These are phyloP conservation scores for Cladosporium austrohemisphaericum DNA, from an alignment of 2,329 filamentous ascomycete genomes.

Conservation along the genomic window DNA sequence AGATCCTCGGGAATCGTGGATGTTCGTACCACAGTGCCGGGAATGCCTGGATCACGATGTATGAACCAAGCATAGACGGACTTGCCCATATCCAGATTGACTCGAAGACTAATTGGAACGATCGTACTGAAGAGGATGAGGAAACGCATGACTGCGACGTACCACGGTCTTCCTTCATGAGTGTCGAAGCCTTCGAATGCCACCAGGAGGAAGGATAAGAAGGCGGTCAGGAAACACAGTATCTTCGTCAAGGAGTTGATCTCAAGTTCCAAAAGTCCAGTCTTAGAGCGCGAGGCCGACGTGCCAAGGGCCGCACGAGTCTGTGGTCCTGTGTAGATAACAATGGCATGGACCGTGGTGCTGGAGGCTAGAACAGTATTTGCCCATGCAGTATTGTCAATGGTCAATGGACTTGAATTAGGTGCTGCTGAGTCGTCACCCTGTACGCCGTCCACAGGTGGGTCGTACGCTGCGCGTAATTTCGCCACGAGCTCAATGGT, in stretches of 20 bases:
- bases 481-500: conserved; percentile 70
- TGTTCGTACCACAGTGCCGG: conserved; percentile 87
- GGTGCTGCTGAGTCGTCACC: neutral
- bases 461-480: conserved; percentile 46
- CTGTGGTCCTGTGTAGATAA: conserved; percentile 91
- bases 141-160: conserved; percentile 97
- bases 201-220: conserved; percentile 82
- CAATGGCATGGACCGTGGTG: conserved; percentile 79
- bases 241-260: conserved; percentile 98
- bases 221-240: conserved; percentile 80
- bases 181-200: conserved; percentile 74
- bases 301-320: conserved; percentile 93
- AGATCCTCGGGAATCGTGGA: conserved; percentile 97
- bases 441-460: conserved; percentile 22
- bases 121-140: conserved; percentile 98
- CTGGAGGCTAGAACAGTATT: conserved; percentile 96
- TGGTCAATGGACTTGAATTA: conserved; percentile 68
- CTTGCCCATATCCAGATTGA: conserved; percentile 96
- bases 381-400: conserved; percentile 98
- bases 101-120: conserved; percentile 91
- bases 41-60: conserved; percentile 83
- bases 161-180: conserved; percentile 66
- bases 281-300: conserved; percentile 86
- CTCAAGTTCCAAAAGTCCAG: conserved; percentile 87
- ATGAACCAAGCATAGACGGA: conserved; percentile 96